Conservation (phyloP, 257 asterid genomes). For the Nicotiana paniculata region DNA sequence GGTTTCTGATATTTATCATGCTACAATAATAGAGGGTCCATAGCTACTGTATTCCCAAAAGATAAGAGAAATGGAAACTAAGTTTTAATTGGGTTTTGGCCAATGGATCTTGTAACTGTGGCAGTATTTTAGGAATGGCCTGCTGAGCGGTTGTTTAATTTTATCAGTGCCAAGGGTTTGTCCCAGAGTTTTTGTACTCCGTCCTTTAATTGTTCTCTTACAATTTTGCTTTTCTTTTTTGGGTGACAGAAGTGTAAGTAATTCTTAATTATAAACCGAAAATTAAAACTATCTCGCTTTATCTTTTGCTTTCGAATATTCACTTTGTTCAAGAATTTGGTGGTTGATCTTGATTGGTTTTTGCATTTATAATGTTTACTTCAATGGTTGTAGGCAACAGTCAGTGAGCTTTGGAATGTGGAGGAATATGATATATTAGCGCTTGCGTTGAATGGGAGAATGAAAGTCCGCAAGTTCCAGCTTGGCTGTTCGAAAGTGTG, state of each 20-base stretch:
- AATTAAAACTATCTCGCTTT: too few relatives aligned
- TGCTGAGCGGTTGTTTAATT: neutral
- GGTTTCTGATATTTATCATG: neutral
- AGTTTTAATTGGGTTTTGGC: neutral
- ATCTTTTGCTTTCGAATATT: too few relatives aligned
- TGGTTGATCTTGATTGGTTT: neutral
- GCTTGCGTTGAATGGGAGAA: constrained; percentile 70
- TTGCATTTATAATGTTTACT: neutral
- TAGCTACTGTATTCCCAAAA: neutral
- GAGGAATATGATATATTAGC: constrained; percentile 89
- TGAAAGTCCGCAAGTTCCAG: constrained; percentile 53
- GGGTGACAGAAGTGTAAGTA: neutral
- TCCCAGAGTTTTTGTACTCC: neutral
- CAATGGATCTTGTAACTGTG: neutral
- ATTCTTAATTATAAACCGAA: too few relatives aligned
- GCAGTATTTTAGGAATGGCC: neutral
- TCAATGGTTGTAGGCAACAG: constrained; percentile 48
- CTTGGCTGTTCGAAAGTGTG: constrained; percentile 43
- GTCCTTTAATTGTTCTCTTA: neutral
- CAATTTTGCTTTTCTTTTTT: neutral
- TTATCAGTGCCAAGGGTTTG: neutral
- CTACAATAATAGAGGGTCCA: neutral
- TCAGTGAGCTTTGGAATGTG: constrained; percentile 87
- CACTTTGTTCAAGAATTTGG: neutral
- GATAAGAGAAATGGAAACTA: neutral